Conservation (phyloP, 2,329 filamentous ascomycete species). For the Whalleya microplaca region DNA sequence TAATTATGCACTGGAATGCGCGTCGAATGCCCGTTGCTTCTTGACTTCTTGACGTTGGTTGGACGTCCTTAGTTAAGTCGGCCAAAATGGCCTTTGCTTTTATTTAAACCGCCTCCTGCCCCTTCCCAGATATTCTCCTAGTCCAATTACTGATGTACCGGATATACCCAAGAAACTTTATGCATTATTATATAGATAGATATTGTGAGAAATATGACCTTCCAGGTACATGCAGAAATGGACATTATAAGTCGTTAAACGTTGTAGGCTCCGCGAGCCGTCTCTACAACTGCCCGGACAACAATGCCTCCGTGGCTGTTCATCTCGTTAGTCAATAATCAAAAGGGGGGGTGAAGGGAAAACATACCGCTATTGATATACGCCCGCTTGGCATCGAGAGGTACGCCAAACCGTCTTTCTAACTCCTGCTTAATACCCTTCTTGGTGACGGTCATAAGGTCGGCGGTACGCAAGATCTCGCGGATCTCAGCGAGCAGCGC, state of each 20-base stretch:
- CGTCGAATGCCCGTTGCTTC: too few relatives aligned
- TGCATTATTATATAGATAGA: slow-evolving; percentile 10
- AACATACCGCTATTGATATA: slow-evolving; percentile 90
- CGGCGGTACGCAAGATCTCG: slow-evolving; percentile 87
- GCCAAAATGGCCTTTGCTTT: not conserved
- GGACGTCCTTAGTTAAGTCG: too few relatives aligned
- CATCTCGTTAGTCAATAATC: slow-evolving; percentile 33
- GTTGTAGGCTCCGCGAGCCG: too few relatives aligned
- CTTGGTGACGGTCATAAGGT: slow-evolving; percentile 98
- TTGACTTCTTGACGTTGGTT: too few relatives aligned
- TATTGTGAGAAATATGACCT: not conserved
- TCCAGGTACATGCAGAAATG: slow-evolving; percentile 4
- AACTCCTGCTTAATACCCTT: slow-evolving; percentile 96
- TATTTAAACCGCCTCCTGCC: not conserved
- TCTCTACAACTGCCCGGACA: slow-evolving; percentile 75
- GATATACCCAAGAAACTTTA: not conserved
- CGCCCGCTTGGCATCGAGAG: slow-evolving; percentile 82
- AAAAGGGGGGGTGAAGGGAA: not conserved
- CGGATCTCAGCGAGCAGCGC: slow-evolving; percentile 90
- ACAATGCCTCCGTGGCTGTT: slow-evolving; percentile 74
- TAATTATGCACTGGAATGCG: too few relatives aligned
- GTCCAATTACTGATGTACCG: not conserved
- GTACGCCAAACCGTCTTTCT: slow-evolving; percentile 85
- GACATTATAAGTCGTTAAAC: not conserved
- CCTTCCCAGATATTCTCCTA: not conserved